Conservation (phyloP, 768 basidiomycete genomes). For the Pulveroboletus sp. region DNA sequence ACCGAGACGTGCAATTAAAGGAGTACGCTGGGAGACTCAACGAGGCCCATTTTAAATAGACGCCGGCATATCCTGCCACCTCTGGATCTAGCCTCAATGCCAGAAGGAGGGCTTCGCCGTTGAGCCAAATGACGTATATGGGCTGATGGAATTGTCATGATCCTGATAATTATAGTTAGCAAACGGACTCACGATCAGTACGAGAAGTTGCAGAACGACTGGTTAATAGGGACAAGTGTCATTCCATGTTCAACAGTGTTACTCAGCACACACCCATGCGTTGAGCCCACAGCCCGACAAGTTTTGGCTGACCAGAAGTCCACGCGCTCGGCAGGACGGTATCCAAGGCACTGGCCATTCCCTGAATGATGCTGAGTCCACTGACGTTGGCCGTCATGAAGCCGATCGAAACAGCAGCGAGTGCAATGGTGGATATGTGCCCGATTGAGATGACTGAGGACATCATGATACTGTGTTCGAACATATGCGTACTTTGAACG, state of each 20-base stretch:
- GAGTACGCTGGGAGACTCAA: slow-evolving; percentile 74
- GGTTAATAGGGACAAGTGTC: too few species aligned
- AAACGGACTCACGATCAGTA: slow-evolving; percentile 49
- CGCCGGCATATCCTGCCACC: slow-evolving; percentile 67
- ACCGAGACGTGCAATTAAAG: slow-evolving; percentile 51
- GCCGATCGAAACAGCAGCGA: slow-evolving; percentile 76
- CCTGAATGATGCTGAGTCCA: slow-evolving; percentile 65
- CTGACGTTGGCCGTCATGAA: slow-evolving; percentile 68
- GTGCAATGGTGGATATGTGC: slow-evolving; percentile 83
- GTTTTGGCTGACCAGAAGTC: slow-evolving; percentile 79
- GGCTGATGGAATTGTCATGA: slow-evolving; percentile 28
- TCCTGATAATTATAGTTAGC: background rate
- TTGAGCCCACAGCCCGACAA: slow-evolving; percentile 89
- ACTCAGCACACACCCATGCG: slow-evolving; percentile 68
- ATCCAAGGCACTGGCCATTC: slow-evolving; percentile 82
- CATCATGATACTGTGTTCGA: slow-evolving; percentile 85
- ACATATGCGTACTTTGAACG: slow-evolving; percentile 51
- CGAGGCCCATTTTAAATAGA: slow-evolving; percentile 70
- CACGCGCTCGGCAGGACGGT: slow-evolving; percentile 92
- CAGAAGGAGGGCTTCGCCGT: slow-evolving; percentile 72
- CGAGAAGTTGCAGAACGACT: slow-evolving; percentile 18
- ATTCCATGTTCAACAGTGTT: too few species aligned
- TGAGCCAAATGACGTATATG: slow-evolving; percentile 73
- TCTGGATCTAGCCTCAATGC: slow-evolving; percentile 72
- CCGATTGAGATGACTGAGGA: slow-evolving; percentile 88